Evolutionary conservation across 192 early-diverging fungal genomes (phyloP), one percentile per base, ranked within the genome.

Genomic region (Coemansia sp.): DNA sequence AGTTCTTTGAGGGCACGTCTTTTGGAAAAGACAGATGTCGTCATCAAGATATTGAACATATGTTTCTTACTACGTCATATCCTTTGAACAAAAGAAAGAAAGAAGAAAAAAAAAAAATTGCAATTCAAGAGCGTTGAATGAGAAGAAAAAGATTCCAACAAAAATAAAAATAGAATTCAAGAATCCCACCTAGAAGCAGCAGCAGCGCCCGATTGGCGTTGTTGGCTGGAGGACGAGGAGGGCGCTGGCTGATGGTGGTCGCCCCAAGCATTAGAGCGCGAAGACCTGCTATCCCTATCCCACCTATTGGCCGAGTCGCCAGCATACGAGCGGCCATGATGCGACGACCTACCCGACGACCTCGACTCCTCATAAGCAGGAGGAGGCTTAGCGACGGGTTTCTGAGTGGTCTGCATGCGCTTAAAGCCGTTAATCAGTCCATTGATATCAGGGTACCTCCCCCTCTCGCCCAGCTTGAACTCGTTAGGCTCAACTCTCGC

Each of bases 381-480:
- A 0, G 7, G 48, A 0, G 7, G 48, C 11, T 9, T 25, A 12
- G 11, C 11, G 25, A 29, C 10, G 4, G 55, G 29, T 32, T 29
- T 17, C 46, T 48, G 27, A 25, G 23, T 31, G 6, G 50, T 81
- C 72, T 89, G 85, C 77, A 90, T 87, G 25, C 75, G 72, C 75
- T 97, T 95, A 77, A 91, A 94, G 5, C 88, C 87, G 46, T 88
- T 85, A 44, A 92, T 88, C 59, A 95, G 64, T 21, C 87, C 90
- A 53, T 89, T 87, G 17, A 95, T 87, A 38, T 86, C 85, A 12
- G 88, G 86, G 60, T 90, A 92, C 11, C 81, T 36, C n/a, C 78
- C 84, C 0, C 84, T 82, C 14, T 90, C 87, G 31, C 92, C 86
- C 19, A 97, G 87, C 63, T 82, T 72, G 68, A 88, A 97, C 25